Conservation (phyloP, 2,329 filamentous ascomycete species). For the Phialophora verrucosa region DNA sequence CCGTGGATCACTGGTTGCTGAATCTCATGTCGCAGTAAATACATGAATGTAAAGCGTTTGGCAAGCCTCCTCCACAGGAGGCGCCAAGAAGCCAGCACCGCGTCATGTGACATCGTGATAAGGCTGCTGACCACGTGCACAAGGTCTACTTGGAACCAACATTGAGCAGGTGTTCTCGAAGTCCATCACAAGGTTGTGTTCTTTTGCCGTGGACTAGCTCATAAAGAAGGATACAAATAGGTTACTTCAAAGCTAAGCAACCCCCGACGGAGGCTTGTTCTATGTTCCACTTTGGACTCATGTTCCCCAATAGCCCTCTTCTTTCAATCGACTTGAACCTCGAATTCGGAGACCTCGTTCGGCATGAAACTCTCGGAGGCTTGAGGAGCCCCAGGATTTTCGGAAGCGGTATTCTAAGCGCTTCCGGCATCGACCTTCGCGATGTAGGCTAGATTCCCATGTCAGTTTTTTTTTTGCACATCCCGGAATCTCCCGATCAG, state of each 20-base stretch:
- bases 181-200: constrained; percentile 15
- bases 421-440: constrained; percentile 70
- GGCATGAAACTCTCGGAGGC: neutral
- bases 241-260: constrained; percentile 19
- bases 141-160: neutral
- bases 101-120: constrained; percentile 17
- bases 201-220: constrained; percentile 9
- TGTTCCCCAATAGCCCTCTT: constrained; percentile 6
- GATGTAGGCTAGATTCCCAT: constrained; percentile 65
- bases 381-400: neutral
- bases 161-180: neutral
- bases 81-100: constrained; percentile 14
- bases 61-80: constrained; percentile 3
- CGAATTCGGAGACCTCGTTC: constrained; percentile 17
- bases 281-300: constrained; percentile 27
- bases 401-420: constrained; percentile 19
- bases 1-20: neutral
- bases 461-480: constrained; percentile 40
- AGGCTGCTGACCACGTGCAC: constrained; percentile 26
- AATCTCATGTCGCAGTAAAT: constrained; percentile 4
- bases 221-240: constrained; percentile 24
- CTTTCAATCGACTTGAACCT: constrained; percentile 8
- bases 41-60: constrained; percentile 7
- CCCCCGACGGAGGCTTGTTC: constrained; percentile 16
- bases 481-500: constrained; percentile 25